Percentiles rank a stretch among this genome's conserved stretches.
phyloP scores from a whole-genome alignment of 768 basidiomycete genomes.

The Suillus sp. region DNA sequence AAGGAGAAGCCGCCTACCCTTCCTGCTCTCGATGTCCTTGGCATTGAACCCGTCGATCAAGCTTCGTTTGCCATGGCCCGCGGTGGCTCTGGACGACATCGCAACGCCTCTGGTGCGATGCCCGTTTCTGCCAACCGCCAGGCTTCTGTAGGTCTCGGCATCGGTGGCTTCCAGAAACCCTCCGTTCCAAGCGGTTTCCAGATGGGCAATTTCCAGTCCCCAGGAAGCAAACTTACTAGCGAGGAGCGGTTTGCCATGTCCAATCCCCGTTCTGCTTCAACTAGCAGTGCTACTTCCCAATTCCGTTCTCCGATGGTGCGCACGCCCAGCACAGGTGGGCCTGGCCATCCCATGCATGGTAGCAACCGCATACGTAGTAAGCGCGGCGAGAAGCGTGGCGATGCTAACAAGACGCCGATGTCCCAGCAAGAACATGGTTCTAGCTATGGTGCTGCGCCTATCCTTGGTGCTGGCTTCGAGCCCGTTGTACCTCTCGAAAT shows the following conservation, averaged over 20 bases:
- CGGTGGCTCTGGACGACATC: constrained; percentile 65
- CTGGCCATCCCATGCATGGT: constrained; percentile 46
- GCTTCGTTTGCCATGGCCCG: constrained; percentile 52
- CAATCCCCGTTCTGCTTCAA: constrained; percentile 54
- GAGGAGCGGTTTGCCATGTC: constrained; percentile 63
- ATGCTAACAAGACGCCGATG: constrained; percentile 46
- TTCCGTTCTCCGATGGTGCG: constrained; percentile 69
- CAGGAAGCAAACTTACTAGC: constrained; percentile 59
- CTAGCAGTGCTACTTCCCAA: constrained; percentile 47
- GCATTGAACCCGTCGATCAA: constrained; percentile 78
- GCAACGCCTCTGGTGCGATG: constrained; percentile 46
- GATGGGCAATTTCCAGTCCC: constrained; percentile 73
- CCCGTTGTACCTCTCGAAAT: constrained; percentile 76
- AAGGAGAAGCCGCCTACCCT: constrained; percentile 92
- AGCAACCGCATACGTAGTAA: constrained; percentile 71
- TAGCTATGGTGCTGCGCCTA: constrained; percentile 33
- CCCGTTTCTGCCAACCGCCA: constrained; percentile 46
- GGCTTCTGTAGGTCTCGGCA: constrained; percentile 51
- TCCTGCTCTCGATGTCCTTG: constrained; percentile 87
- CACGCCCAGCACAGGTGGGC: constrained; percentile 66
- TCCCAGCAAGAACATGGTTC: constrained; percentile 42
- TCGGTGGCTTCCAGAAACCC: constrained; percentile 37
- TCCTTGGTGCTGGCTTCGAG: constrained; percentile 47
- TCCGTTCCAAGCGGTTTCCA: constrained; percentile 35
- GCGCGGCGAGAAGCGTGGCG: constrained; percentile 79